phyloP scores from a whole-genome alignment of 768 basidiomycete species.

The Mrakia frigida region DNA sequence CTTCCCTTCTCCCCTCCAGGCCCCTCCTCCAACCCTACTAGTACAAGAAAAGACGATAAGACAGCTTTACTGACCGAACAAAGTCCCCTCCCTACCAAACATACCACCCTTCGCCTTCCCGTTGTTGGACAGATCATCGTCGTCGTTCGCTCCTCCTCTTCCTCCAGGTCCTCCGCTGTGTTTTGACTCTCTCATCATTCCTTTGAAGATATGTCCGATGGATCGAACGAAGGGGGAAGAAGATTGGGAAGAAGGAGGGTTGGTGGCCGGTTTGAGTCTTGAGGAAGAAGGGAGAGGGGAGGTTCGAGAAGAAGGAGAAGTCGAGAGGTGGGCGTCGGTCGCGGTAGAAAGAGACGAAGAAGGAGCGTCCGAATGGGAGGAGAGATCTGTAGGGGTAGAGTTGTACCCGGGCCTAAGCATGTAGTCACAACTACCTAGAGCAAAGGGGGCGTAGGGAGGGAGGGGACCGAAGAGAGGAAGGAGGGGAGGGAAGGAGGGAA shows the following conservation, averaged over 20 bases:
- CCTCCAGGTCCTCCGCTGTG: neutral
- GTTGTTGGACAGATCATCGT: slow-evolving; percentile 5
- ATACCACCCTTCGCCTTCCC: slow-evolving; percentile 7
- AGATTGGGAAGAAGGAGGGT: neutral
- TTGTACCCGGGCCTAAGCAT: slow-evolving; percentile 28
- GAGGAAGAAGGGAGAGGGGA: neutral
- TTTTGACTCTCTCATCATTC: slow-evolving; percentile 19
- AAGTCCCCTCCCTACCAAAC: slow-evolving; percentile 24
- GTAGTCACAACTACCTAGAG: neutral
- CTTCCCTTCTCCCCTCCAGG: neutral
- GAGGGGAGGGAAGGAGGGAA: neutral
- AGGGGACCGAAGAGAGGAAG: neutral
- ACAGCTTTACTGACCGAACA: neutral
- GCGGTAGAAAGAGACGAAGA: neutral
- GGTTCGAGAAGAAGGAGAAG: neutral
- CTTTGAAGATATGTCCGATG: slow-evolving; percentile 1
- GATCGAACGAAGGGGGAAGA: neutral
- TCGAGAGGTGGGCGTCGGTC: neutral
- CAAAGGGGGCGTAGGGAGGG: neutral
- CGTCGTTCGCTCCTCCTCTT: neutral
- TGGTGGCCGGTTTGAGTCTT: neutral
- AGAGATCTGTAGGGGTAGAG: slow-evolving; percentile 25
- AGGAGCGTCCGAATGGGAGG: neutral
- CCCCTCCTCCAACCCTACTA: neutral
- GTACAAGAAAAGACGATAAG: neutral